Conservation (phyloP, 257 asterid species). For the Lycium barbarum region DNA sequence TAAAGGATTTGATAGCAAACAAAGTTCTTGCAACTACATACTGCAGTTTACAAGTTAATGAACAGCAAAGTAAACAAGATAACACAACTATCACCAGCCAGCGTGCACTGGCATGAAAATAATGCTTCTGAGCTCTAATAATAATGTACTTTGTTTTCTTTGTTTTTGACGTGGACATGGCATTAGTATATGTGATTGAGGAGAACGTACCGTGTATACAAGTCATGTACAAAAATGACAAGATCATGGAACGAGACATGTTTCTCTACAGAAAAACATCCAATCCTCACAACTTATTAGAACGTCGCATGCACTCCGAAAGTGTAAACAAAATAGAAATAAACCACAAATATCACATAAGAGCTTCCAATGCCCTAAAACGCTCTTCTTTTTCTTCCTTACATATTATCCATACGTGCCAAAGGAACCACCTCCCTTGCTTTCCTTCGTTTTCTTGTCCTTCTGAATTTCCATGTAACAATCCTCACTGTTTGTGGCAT, state of each 20-base stretch:
- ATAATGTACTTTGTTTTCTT: background rate
- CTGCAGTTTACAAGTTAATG: constrained; percentile 25
- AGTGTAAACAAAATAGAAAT: background rate
- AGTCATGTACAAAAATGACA: background rate
- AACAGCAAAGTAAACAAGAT: constrained; percentile 21
- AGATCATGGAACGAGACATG: background rate
- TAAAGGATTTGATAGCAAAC: background rate
- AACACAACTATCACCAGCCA: constrained; percentile 18
- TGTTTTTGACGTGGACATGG: background rate
- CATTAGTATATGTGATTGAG: background rate
- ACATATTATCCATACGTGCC: background rate
- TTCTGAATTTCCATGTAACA: background rate
- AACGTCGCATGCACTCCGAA: background rate
- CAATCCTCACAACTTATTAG: background rate
- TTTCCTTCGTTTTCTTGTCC: background rate
- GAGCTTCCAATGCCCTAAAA: background rate
- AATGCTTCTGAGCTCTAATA: background rate
- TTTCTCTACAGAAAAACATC: background rate
- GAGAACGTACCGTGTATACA: background rate
- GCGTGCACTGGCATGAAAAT: background rate
- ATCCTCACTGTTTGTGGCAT: background rate
- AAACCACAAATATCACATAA: background rate
- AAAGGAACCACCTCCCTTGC: background rate
- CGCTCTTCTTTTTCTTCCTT: background rate
- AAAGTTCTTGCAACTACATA: background rate